Base-by-base conservation (phyloP, 768 basidiomycete genomes). In the Tulasnella sp. region DNA sequence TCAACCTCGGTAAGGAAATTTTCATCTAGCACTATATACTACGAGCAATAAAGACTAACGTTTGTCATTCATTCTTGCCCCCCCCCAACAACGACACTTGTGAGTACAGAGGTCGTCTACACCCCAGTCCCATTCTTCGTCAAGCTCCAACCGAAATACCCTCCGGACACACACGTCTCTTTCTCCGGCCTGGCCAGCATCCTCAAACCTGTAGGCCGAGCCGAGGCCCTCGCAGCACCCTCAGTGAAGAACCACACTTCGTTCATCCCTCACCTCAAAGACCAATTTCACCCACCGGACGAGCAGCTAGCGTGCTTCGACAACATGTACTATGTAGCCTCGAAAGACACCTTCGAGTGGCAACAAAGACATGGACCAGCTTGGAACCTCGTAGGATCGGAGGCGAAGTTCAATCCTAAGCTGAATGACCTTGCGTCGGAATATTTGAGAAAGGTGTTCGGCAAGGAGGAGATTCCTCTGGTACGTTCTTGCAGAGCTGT, bases 291-390 rank as follows among this genome's bases (percentile, higher is more conserved):
- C 31, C 82, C 50, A 16, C 83, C 83, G 14, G 83, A 83, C 44
- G 83, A 83, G 20, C 83, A 83, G 31, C 60, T 83, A 28, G 41
- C 81, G 28, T 82, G 81, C 75, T 82, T 82, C 73, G 83, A 83
- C 76, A 81, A 81, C 41, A 7, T 83, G 60, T 83, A 83, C 77
- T 83, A 81, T 48, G 69, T 73, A 5, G 76, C 1, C 1, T 24
- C 28, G 22, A 44, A 37, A 18, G n/a, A 58, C n/a, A n/a, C 34
- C 0, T 76, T 72, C 40, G 83, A 83, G 73, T 82, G 83, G 44
- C 83, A 85, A 80, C 46, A 79, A 80, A 78, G 81, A 20, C 83
- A 77, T 28, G 74, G 75, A 7, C 83, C 82, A 1, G 82, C 80
- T 16, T 84, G 84, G 84, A 76, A 79, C 22, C 34, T 78, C 7